Base-by-base conservation (phyloP, 257 asterid species). In the Marsdenia floribunda region DNA sequence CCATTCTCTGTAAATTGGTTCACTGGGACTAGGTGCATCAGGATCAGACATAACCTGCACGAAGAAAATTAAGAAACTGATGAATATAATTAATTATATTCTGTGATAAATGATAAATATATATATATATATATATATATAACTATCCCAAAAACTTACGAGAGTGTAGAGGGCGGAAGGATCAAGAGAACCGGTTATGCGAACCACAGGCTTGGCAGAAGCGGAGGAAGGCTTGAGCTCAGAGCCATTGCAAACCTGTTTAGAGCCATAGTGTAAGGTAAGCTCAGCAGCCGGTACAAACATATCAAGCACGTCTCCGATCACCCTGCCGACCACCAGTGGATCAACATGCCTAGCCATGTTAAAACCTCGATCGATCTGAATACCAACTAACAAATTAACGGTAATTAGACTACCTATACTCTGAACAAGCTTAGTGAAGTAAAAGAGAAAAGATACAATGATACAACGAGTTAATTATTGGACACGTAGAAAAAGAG, bases 1-100 rank as follows among this genome's bases (percentile, higher is more conserved):
- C 90, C 87, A 88, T 76, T 86, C 92, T 70, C 86, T 76, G 74
- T 74, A 74, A 52, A 82, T 75, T n/a, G 93, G 90, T 76, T 86
- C 85, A 60, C 77, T 80, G 53, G 89, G 90, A 18, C 86, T 86
- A 6, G 92, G 92, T 47, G 92, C 92, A 77, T 88, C 92, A 29
- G 92, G 89, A 81, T 88, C 92, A 77, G 82, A 86, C 92, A 88
- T 86, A 0, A 84, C 78, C 92, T 84, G 66, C 74, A 9, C 3
- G 29, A 13, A 2, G 12, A 29, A 65, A 46, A 24, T 24, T 16
- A n/a, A 47, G 19, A 60, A 16, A 33, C 13, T 21, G 35, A n/a
- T n/a, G n/a, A n/a, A n/a, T n/a, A n/a, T n/a, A 8, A 33, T 18
- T 65, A 37, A 8, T 5, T 58, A 4, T n/a, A 26, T 59, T 42